Evolutionary conservation across 345 rosid genomes (phyloP), one percentile per base, ranked within the genome.

Genomic region (Pugionium cornutum): DNA sequence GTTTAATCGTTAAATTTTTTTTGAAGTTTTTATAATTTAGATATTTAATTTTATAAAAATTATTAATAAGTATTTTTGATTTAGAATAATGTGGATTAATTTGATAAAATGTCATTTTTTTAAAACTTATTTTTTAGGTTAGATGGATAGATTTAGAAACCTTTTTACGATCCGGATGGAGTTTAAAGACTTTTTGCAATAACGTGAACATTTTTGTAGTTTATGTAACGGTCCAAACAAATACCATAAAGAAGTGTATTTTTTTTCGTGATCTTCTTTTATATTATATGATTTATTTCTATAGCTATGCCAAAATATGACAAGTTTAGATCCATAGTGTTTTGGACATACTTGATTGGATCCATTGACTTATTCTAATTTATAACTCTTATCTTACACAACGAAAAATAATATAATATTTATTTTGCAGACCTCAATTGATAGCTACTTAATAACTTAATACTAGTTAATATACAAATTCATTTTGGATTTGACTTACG

Each of bases 281-380:
- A 9, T 57, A 58, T 6, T 39, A 45, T 49, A 68, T 58, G 43
- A 9, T 58, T 29, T 37, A 26, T 53, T 50, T 51, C 37, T 32
- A 59, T 26, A 32, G 4, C 25, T 40, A 3, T 4, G 53, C 59
- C 66, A 50, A 68, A 41, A 56, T 10, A 49, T 58, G 73, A 67
- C 56, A 33, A 67, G 41, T 37, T 31, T 30, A 33, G 36, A 47
- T 67, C 57, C 54, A 67, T 30, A 9, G 4, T 67, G 41, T 48
- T 68, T 58, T 67, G 57, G 56, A 57, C 46, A 48, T 30, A 59
- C 2, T 68, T 40, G 59, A 60, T 60, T 35, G 54, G 45, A 60
- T 51, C 61, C 50, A 43, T 59, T 33, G 61, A 68, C 66, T 68
- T 68, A 29, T 30, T 57, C 40, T 59, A 49, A 26, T 67, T 45